Evolutionary conservation across 1,284 basidiomycete species (phyloP).

Genomic region (Ceratobasidium sp.): DNA sequence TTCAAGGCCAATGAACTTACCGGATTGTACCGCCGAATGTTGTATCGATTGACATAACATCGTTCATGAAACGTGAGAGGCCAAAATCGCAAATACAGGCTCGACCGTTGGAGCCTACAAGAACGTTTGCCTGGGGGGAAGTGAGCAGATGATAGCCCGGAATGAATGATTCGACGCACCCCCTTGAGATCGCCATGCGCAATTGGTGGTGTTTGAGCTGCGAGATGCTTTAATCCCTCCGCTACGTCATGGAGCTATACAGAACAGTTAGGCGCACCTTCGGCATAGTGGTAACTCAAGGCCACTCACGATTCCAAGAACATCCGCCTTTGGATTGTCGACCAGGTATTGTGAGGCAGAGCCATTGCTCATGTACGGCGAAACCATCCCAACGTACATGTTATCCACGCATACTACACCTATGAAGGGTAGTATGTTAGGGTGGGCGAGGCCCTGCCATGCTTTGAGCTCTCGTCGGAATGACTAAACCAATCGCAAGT

Average conservation of each 20-base stretch:
- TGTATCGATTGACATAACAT: background rate
- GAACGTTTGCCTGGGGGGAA: constrained; percentile 10
- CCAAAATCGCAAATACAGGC: constrained; percentile 33
- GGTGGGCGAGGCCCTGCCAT: constrained; percentile 30
- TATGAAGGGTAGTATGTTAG: constrained; percentile 36
- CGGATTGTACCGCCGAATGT: constrained; percentile 19
- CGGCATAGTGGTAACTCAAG: background rate
- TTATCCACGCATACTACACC: constrained; percentile 42
- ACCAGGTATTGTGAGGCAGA: constrained; percentile 30
- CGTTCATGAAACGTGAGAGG: constrained; percentile 13
- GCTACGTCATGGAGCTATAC: constrained; percentile 11
- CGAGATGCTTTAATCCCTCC: constrained; percentile 2
- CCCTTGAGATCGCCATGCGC: constrained; percentile 31
- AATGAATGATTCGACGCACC: background rate
- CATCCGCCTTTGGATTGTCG: constrained; percentile 15
- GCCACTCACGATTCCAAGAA: background rate
- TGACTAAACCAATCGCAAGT: background rate
- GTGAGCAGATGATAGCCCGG: background rate
- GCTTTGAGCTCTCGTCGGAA: background rate
- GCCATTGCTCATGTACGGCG: constrained; percentile 38
- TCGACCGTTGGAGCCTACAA: background rate
- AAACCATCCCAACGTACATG: constrained; percentile 41
- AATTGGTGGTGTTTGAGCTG: constrained; percentile 17
- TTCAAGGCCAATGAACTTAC: background rate
- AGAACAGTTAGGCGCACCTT: background rate